Conservation (phyloP, 441 rosid genomes). For the Populus hybrid region DNA sequence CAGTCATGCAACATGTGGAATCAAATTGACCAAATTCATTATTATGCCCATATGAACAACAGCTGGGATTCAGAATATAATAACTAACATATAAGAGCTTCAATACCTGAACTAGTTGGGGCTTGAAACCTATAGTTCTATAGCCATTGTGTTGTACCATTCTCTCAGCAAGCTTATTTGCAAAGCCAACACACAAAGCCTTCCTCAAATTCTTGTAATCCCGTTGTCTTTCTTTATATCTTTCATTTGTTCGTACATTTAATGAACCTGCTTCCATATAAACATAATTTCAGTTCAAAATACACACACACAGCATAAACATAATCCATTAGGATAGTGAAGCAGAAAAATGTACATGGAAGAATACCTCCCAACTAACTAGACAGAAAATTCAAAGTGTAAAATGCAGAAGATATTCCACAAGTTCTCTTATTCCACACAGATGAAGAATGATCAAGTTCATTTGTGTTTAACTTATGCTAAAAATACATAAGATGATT, state of each 20-base stretch:
- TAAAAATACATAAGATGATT: not conserved
- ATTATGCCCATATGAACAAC: not conserved
- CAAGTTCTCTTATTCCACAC: not conserved
- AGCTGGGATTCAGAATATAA: not conserved
- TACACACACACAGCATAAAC: not conserved
- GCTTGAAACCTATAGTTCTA: conserved; percentile 71
- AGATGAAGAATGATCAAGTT: not conserved
- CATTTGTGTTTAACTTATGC: not conserved
- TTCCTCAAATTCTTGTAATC: conserved; percentile 75
- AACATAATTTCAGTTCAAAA: not conserved
- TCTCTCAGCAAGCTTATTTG: conserved; percentile 85
- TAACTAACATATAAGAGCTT: not conserved
- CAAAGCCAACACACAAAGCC: conserved; percentile 83
- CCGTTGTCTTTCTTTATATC: conserved; percentile 41
- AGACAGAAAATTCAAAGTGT: not conserved
- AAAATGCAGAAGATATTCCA: not conserved
- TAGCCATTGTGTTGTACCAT: conserved; percentile 93
- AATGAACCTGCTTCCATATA: conserved; percentile 54
- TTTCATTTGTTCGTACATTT: conserved; percentile 57
- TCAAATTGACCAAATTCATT: not conserved
- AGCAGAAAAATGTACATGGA: not conserved
- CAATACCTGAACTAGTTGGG: conserved; percentile 85
- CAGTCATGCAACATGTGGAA: not conserved
- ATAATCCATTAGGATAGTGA: not conserved
- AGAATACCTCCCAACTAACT: not conserved